Base-by-base conservation (phyloP, 83 land plant species). In the Diphasiastrum complanatum region DNA sequence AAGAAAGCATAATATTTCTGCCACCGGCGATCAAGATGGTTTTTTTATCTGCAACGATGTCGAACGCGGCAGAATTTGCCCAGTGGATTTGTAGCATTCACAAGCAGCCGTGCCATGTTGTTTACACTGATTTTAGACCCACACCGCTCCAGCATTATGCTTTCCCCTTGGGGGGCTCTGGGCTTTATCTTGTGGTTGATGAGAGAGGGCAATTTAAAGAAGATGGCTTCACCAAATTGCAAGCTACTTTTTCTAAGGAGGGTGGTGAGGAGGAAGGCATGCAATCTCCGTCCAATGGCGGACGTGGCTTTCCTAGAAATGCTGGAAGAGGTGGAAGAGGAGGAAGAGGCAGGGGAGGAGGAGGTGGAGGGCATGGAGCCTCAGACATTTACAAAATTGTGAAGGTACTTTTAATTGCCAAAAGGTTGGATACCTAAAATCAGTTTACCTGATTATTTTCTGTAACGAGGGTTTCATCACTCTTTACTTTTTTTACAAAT, bases 11-110 rank as follows among this genome's bases (percentile, higher is more conserved):
- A 27, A 82, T 88, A 14, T 85, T 88, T 50, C 51, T 88, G 56
- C 90, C 90, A 0, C 86, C 84, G 0, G 86, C 81, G 34, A 85
- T 88, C 1, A 88, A 85, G 64, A 88, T 88, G 95, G 90, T 88
- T 0, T 88, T 88, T 29, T 78, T 88, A 3, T 88, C 90, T 0
- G 95, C 95, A 0, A 88, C 95, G 26, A 79, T 88, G 95, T 88
- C 95, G 2, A 88, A 88, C 76, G 86, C 95, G 1, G 81, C 86
- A 14, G 86, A 88, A 50, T 88, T 85, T 66, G 95, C 95, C 5
- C 86, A 88, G 64, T 88, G 95, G 95, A 85, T 88, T 23, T 88
- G 90, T 52, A 65, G 80, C 31, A 16, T 88, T 61, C 95, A 85
- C 45, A 79, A 78, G 12, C 84, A 85, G 75, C 90, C 95, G 0